Conservation (phyloP, 2,329 filamentous ascomycete species). For the Huntiella bhutanensis region DNA sequence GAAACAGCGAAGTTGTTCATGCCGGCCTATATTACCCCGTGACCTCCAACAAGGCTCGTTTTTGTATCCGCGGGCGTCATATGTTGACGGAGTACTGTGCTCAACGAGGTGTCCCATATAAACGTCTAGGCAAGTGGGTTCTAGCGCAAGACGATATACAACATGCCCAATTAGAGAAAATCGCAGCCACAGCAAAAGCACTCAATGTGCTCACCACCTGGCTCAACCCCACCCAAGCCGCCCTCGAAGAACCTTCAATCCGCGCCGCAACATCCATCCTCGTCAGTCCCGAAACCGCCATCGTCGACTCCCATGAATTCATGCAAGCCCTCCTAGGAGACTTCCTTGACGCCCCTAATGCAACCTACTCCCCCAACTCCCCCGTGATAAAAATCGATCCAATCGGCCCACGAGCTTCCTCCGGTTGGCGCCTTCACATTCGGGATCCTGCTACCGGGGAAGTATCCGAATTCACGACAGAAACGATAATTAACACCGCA, state of each 20-base stretch:
- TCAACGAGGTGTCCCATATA: constrained; percentile 46
- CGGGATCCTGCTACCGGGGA: constrained; percentile 27
- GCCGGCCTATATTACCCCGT: constrained; percentile 80
- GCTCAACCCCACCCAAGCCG: constrained; percentile 43
- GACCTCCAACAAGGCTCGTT: constrained; percentile 55
- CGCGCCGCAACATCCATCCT: constrained; percentile 52
- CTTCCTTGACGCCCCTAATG: constrained; percentile 58
- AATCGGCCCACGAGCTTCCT: constrained; percentile 22
- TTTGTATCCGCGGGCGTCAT: constrained; percentile 62
- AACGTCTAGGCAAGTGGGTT: constrained; percentile 79
- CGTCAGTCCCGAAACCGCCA: constrained; percentile 74
- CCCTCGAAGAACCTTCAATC: constrained; percentile 53
- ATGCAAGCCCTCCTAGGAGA: constrained; percentile 66
- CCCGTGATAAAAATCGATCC: constrained; percentile 42
- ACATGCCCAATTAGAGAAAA: constrained; percentile 36
- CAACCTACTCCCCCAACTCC: constrained; percentile 48
- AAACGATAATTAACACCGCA: constrained; percentile 68
- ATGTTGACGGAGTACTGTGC: constrained; percentile 65
- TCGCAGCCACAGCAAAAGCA: constrained; percentile 24
- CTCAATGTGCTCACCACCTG: constrained; percentile 53
- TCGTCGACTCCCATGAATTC: constrained; percentile 68
- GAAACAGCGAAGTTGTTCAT: constrained; percentile 93
- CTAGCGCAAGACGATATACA: constrained; percentile 66
- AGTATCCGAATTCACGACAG: constrained; percentile 43
- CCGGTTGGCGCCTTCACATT: constrained; percentile 52